Evolutionary conservation across 306 rosid genomes (phyloP).

Genomic region (peach (Prunus persica)): DNA sequence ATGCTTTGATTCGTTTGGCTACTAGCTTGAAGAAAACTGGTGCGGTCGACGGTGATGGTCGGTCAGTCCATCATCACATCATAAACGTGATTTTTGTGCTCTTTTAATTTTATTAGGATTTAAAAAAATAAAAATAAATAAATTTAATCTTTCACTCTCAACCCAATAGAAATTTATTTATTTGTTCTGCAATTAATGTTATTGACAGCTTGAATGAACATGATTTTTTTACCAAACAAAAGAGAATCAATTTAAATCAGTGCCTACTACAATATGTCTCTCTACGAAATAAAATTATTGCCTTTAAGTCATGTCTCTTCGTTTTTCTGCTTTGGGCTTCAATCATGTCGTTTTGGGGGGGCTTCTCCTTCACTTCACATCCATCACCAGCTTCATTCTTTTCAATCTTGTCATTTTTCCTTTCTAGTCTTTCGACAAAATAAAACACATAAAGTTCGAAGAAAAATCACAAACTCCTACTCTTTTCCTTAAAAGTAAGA

Average conservation of each 20-base stretch:
- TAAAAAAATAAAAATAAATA: no score
- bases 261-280: neutral
- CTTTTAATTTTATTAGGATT: neutral
- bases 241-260: neutral
- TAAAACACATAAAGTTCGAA: no score
- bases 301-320: neutral
- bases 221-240: neutral
- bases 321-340: neutral
- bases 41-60: neutral
- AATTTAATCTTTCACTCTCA: no score
- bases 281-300: no score
- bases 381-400: neutral
- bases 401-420: neutral
- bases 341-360: neutral
- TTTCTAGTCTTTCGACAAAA: no score
- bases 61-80: neutral
- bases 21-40: neutral
- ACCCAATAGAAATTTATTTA: no score
- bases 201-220: no score
- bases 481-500: no score
- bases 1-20: neutral
- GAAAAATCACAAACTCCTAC: neutral
- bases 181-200: no score
- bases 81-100: slow-evolving; percentile 12
- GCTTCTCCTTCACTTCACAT: neutral